Evolutionary conservation across 192 early-diverging fungal genomes (phyloP).

Genomic region (Chytriomyces hyalinus): DNA sequence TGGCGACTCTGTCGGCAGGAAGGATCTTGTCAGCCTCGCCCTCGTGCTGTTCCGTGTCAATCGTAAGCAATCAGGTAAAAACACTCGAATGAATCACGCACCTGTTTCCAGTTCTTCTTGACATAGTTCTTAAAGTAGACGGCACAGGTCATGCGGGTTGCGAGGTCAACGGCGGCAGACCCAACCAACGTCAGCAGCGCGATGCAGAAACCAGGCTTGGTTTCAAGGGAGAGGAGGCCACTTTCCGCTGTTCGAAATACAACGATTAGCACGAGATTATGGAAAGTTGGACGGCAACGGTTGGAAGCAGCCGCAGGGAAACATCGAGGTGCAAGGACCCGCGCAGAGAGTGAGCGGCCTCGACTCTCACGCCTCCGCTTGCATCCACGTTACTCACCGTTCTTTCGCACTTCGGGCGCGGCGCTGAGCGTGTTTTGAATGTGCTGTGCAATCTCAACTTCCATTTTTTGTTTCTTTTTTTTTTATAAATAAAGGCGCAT

Average conservation of each 20-base stretch:
- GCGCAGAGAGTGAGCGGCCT: not conserved
- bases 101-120: constrained; percentile 80
- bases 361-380: not conserved
- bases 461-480: constrained; percentile 29
- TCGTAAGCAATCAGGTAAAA: not conserved
- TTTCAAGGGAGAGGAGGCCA: constrained; percentile 38
- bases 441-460: constrained; percentile 28
- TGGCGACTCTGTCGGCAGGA: constrained; percentile 70
- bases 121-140: constrained; percentile 98
- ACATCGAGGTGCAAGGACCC: not conserved
- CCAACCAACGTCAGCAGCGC: constrained; percentile 78
- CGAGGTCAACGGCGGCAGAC: constrained; percentile 59
- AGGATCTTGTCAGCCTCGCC: constrained; percentile 58
- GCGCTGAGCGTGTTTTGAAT: constrained; percentile 35
- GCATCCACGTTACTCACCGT: not conserved
- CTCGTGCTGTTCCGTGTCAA: constrained; percentile 46
- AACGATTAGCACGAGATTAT: not conserved
- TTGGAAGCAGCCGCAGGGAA: not conserved
- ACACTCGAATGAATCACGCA: constrained; percentile 12
- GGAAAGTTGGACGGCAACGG: not conserved
- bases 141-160: constrained; percentile 77
- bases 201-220: constrained; percentile 66
- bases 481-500: not conserved
- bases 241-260: constrained; percentile 48
- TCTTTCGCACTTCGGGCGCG: constrained; percentile 8